Evolutionary conservation across 2,329 filamentous ascomycete species (phyloP), one percentile per base, ranked within the genome.

Genomic region (Septoria linicola): DNA sequence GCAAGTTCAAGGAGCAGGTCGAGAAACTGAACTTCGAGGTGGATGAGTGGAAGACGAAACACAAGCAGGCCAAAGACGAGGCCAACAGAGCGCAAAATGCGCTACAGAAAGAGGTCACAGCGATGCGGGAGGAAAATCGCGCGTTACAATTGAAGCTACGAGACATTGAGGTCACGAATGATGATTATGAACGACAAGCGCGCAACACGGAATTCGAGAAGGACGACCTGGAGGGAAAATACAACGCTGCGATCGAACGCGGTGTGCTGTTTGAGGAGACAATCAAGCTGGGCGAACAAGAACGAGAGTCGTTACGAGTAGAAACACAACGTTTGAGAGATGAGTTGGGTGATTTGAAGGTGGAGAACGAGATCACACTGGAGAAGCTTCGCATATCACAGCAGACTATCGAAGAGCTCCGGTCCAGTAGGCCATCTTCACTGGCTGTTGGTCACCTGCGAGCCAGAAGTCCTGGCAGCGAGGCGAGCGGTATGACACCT

Each of bases 41-140:
- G 0, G 90, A 97, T 52, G 93, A 99, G 73, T 99, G 93, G 93
- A 97, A 97, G 84, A 90, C 87, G 61, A 99, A 97, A 78, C 95
- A 95, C 79, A 96, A 90, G 70, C 90, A 97, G 69, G 87, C 91
- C 58, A 97, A 97, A 70, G 75, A 81, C 35, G 93, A 99, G 73
- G 87, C 89, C 35, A 92, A 87, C 68, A 75, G 82, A 44, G 90
- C 88, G 49, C 93, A 97, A 67, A 91, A 86, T 66, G 77, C 79
- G 3, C 80, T 99, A 46, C 91, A 99, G 72, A 97, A 96, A 72
- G 93, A 99, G 71, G 91, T 99, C 64, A 99, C 93, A 5, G 86
- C 81, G 7, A 79, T 99, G 63, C 87, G 93, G 66, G 91, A 99
- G 60, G 71, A 83, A 41, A 95, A 90, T 70, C 80, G 93, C 59